Evolutionary conservation across 768 basidiomycete species (phyloP), one percentile per base, ranked within the genome.

Genomic region (Termitomyces heimii): DNA sequence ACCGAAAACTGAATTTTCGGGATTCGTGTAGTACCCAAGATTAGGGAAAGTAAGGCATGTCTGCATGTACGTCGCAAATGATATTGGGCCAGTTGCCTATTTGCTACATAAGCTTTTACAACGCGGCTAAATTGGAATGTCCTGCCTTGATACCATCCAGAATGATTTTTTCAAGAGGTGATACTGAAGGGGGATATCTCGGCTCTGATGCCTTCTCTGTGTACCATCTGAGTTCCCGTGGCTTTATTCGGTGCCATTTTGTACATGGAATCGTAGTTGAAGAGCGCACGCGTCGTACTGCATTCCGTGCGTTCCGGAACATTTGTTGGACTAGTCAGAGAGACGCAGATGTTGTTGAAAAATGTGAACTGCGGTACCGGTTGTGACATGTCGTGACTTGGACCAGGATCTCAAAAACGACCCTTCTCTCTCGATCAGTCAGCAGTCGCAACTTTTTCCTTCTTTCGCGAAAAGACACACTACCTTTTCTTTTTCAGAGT

Each of bases 1-100:
- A 13, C 97, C 97, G 65, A 99, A 92, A 3, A 98, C 87, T 43
- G 83, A 77, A 56, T 90, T 79, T 14, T 77, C 65, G 0, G 82
- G 71, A 37, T 85, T 88, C 76, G 89, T 92, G 75, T 98, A 98
- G 73, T 98, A 99, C 1, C 97, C 97, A 54, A 92, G 77, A 0
- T 82, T 88, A 1, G 95, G 94, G 73, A 98, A 95, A 0, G 86
- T 81, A 4, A 98, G 82, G 62, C 93, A 95, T 62, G 91, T 80
- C 62, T 90, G 88, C 88, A 97, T 97, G 75, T 96, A 98, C 0
- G 84, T 83, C 48, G 95, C 79, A 63, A 94, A 83, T 0, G 94
- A 84, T 50, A 98, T 76, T 1, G 97, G 95, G 0, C 97, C 97
- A 28, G 90, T 89, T 2, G 88, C 82, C 94, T 97, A 54, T 49